Conservation (phyloP, 768 basidiomycete genomes). For the Lactifluus hygrophoroides region DNA sequence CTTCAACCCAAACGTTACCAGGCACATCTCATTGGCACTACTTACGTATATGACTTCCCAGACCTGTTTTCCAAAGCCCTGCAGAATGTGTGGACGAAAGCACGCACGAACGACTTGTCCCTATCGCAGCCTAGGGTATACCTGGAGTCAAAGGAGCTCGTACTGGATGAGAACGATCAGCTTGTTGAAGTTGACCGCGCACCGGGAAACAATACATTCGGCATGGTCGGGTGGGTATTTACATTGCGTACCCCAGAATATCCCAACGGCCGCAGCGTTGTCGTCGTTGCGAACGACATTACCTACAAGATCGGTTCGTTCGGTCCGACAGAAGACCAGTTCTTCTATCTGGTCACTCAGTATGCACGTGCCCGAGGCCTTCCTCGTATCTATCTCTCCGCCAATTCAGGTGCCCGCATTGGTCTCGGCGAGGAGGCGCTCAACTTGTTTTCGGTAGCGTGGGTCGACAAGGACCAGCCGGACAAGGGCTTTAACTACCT, state of each 20-base stretch:
- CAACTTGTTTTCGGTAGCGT: slow-evolving; percentile 81
- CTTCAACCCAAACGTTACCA: slow-evolving; percentile 98
- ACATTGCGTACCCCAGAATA: slow-evolving; percentile 88
- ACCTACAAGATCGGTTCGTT: slow-evolving; percentile 99
- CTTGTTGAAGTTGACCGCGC: slow-evolving; percentile 86
- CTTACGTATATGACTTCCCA: slow-evolving; percentile 99
- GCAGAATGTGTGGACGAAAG: slow-evolving; percentile 84
- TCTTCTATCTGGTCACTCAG: slow-evolving; percentile 91
- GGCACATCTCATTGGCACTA: slow-evolving; percentile 95
- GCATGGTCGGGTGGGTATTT: slow-evolving; percentile 99
- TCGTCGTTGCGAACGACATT: slow-evolving; percentile 96
- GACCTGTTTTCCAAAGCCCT: slow-evolving; percentile 97
- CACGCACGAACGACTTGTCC: slow-evolving; percentile 52
- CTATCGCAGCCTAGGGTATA: slow-evolving; percentile 68
- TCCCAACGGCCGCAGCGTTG: slow-evolving; percentile 76
- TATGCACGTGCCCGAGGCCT: slow-evolving; percentile 84
- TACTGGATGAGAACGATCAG: slow-evolving; percentile 88
- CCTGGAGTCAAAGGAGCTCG: slow-evolving; percentile 81
- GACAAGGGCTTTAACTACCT: slow-evolving; percentile 96
- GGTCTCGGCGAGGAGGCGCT: slow-evolving; percentile 92
- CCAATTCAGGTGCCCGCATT: slow-evolving; percentile 96
- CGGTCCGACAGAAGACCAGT: slow-evolving; percentile 91
- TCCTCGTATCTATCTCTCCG: slow-evolving; percentile 95
- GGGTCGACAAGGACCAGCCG: slow-evolving; percentile 72
- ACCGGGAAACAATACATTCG: slow-evolving; percentile 89